phyloP scores from a whole-genome alignment of 495 filamentous ascomycete species.

The Hyaloscypha finlandica region DNA sequence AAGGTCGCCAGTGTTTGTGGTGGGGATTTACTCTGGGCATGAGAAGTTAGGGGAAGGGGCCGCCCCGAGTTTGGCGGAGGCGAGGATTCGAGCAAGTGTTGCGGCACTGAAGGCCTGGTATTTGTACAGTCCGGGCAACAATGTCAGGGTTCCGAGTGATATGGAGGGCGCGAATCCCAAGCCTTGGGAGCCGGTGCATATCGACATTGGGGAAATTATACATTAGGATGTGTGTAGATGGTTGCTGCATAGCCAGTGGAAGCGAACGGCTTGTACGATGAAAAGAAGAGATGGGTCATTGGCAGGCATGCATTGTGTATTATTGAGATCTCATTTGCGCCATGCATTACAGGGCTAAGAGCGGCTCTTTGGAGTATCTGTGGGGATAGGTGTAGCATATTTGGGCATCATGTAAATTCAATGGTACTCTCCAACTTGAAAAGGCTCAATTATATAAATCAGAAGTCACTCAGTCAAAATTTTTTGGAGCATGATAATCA shows the following conservation, averaged over 20 bases:
- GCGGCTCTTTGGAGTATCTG: slow-evolving; percentile 20
- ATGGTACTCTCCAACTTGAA: slow-evolving; percentile 20
- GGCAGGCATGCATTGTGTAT: slow-evolving; percentile 24
- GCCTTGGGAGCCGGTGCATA: slow-evolving; percentile 79
- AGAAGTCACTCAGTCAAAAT: not conserved
- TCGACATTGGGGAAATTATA: slow-evolving; percentile 86
- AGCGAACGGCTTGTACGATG: slow-evolving; percentile 23
- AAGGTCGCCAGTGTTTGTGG: slow-evolving; percentile 86
- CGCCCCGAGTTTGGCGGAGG: slow-evolving; percentile 73
- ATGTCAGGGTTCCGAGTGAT: slow-evolving; percentile 76
- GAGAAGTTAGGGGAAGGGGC: slow-evolving; percentile 89
- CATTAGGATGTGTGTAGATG: slow-evolving; percentile 9
- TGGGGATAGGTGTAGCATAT: slow-evolving; percentile 29
- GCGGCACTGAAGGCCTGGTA: slow-evolving; percentile 92
- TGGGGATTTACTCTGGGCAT: slow-evolving; percentile 85
- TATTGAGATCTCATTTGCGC: slow-evolving; percentile 27
- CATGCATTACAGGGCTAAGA: slow-evolving; percentile 19
- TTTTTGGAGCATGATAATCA: not conserved
- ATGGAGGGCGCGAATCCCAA: slow-evolving; percentile 58
- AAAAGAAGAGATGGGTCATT: not conserved
- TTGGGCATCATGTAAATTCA: slow-evolving; percentile 28
- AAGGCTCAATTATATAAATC: not conserved
- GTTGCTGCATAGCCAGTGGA: slow-evolving; percentile 18
- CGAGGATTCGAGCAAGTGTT: slow-evolving; percentile 75
- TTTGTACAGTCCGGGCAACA: slow-evolving; percentile 74